Base-by-base conservation (phyloP, 495 filamentous ascomycete genomes). In the Xylaria longipes region DNA sequence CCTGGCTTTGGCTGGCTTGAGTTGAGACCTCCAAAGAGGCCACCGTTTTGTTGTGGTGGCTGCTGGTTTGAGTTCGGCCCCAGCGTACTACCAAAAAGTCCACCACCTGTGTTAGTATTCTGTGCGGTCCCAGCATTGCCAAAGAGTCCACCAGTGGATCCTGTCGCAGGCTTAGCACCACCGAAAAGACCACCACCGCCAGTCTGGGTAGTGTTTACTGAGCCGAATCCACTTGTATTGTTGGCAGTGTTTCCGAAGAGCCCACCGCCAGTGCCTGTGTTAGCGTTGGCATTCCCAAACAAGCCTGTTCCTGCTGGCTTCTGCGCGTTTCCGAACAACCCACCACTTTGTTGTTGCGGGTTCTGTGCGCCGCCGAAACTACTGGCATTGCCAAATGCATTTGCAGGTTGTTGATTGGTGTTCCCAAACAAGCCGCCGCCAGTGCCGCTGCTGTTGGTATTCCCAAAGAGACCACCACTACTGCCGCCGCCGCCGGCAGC, bases 181-280 rank as follows among this genome's bases (percentile, higher is more conserved):
- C 89, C 89, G 75, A 95, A 94, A 12, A 94, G 82, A 20, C 90
- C 87, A 45, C 82, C 87, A 43, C 82, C 86, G 25, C 86, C 84
- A 27, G 84, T 72, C 41, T 85, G 82, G 27, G 76, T 72, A 29
- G 68, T 80, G 54, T 25, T 77, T 20, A 71, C 12, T 39, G 73
- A 70, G 20, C 81, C 73, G 71, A 79, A 81, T 33, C 73, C 75
- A 35, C 75, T 75, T 14, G 78, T 76, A 15, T 74, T 74, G 66
- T 75, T 81, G 48, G 68, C 62, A 22, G 73, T 76, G 46, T 68
- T 74, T 8, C 84, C 84, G 75, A 87, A 87, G 7, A 87, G 74
- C 25, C 86, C 81, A 25, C 80, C 77, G 22, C 84, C 81, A 14
- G 84, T 81, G 45, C 82, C 64, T 81, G 82, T 65, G 56, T 81